Base-by-base conservation (phyloP, 371 early-diverging fungal species). In the Globomyces sp. region DNA sequence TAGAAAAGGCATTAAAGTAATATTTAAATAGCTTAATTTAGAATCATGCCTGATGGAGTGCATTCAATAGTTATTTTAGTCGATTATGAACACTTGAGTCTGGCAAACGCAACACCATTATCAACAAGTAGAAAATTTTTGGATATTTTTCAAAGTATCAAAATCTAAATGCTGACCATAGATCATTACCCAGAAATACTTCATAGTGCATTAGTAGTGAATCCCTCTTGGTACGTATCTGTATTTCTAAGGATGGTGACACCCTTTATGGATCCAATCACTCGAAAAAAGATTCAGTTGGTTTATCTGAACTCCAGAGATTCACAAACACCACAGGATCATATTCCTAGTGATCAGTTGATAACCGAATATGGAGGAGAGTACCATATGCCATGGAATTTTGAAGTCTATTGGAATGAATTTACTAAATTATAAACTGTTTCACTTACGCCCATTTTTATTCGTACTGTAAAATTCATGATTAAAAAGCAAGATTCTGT, bases 211-310 rank as follows among this genome's bases (percentile, higher is more conserved):
- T 66, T 78, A 45, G 58, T 75, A 47, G 64, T 79, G 39, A 76
- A 79, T 57, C 92, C 95, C 39, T 92, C 92, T n/a, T 90, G 90
- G 87, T 89, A 91, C 72, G 91, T 96, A 68, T 86, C 86, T 75
- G 81, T 86, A 46, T 88, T 91, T 39, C 92, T 89, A 68, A 87
- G 86, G 70, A 40, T 93, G 34, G 82, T 95, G 41, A 84, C 89
- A 3, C 94, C 94, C 0, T 93, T 94, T 67, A 83, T 96, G 68
- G 93, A 96, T 72, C 92, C 93, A 6, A 90, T 93, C 48, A 94
- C 95, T n/a, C 86, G 85, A 57, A 75, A 77, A 34, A 96, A 95
- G 70, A 85, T 95, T 58, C 84, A 89, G 37, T 92, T 96, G 74
- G 89, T 90, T n/a, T 85, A 89, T 58, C 78, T 82, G 61, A 81